Evolutionary conservation across 1,139 yeast genomes (phyloP), one percentile per base, ranked within the genome.

Genomic region (Blastobotrys petasosporus): DNA sequence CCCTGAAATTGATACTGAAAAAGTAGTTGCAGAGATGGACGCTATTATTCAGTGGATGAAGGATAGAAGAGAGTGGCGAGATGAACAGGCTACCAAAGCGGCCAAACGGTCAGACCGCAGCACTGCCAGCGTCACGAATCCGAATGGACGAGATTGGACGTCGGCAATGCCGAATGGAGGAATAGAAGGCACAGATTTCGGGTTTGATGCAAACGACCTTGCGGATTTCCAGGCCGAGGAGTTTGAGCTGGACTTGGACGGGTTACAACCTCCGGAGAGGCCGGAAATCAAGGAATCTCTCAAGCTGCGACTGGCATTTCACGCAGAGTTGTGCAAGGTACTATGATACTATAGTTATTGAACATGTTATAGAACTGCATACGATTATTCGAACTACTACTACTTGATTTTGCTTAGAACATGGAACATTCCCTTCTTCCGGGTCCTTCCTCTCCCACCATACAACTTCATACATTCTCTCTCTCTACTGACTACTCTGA

Each of bases 101-200:
- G 12, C 37, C n/a, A 15, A 20, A 12, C 29, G 16, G 15, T 13
- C 37, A 8, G 29, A 15, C 8, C 4, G 25, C 4, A 20, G 25
- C 25, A 20, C 25, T 4, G 25, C 25, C 25, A 20, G 25, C 7
- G 25, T 20, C 25, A 20, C 25, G 25, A 37, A 28, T 5, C 20
- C 31, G 3, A 34, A 25, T 13, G 28, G 33, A 12, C 16, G 38
- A 35, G 47, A 45, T 46, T 52, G 57, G 60, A 47, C 44, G 43
- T 47, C 48, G 43, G 64, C 59, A 69, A 72, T 50, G 60, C 71
- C 37, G 49, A 62, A 70, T 1, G 34, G 39, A 9, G 68, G 76
- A 13, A 68, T 74, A 32, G 71, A 69, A 15, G 67, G 73, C 13
- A 63, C 69, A 5, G 81, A 76, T 35, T 74, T 82, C 54, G 94